A percentile compares a stretch with the other conserved stretches of the same genome.
phyloP scores from a whole-genome alignment of 805 yeast species.

The Zygosaccharomyces siamensis region DNA sequence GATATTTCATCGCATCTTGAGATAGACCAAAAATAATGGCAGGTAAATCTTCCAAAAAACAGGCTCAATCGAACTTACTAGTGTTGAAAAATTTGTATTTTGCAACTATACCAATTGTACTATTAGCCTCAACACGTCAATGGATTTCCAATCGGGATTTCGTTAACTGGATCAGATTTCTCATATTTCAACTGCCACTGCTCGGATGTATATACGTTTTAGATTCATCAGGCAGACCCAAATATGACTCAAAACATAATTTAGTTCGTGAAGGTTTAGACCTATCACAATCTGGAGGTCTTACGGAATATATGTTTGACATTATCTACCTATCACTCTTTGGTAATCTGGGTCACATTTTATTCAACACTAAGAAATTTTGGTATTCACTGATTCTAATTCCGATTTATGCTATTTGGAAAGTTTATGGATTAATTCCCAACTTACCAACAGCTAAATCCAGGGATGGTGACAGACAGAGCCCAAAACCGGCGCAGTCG shows the following conservation, averaged over 20 bases:
- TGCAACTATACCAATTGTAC: slow-evolving; percentile 26
- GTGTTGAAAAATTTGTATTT: slow-evolving; percentile 23
- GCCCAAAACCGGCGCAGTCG: slow-evolving; percentile 23
- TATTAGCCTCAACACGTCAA: slow-evolving; percentile 37
- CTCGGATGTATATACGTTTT: slow-evolving; percentile 39
- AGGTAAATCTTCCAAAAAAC: slow-evolving; percentile 52
- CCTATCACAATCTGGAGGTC: slow-evolving; percentile 41
- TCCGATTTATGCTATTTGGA: slow-evolving; percentile 43
- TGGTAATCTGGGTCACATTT: slow-evolving; percentile 42
- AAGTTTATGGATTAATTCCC: slow-evolving; percentile 35
- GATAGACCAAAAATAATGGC: slow-evolving; percentile 56
- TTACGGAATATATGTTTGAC: slow-evolving; percentile 53
- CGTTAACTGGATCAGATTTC: slow-evolving; percentile 19
- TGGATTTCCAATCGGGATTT: slow-evolving; percentile 23
- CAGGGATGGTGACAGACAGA: slow-evolving; percentile 10
- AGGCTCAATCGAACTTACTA: slow-evolving; percentile 36
- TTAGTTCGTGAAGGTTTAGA: slow-evolving; percentile 46
- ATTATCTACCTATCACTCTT: slow-evolving; percentile 48
- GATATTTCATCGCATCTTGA: slow-evolving; percentile 3
- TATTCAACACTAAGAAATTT: slow-evolving; percentile 43
- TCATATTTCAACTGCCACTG: slow-evolving; percentile 32
- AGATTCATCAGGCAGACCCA: slow-evolving; percentile 50
- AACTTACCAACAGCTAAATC: slow-evolving; percentile 9
- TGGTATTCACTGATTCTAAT: slow-evolving; percentile 42
- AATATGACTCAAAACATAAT: slow-evolving; percentile 35